Base-by-base conservation (phyloP, 768 basidiomycete species). In the Scleroderma citrinum region DNA sequence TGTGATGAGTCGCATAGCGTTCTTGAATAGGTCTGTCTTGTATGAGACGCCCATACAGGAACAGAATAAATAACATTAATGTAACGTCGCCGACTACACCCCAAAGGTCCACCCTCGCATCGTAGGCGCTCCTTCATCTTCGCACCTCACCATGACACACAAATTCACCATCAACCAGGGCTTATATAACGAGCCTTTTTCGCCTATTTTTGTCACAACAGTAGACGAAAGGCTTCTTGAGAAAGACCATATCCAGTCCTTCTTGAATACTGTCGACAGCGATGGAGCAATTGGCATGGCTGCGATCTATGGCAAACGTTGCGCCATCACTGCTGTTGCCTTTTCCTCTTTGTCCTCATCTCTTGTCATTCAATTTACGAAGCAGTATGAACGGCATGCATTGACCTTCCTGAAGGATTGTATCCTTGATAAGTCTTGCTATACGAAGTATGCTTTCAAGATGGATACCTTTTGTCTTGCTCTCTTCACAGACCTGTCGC, bases 381-480 rank as follows among this genome's bases (percentile, higher is more conserved):
- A n/a, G 40, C 3, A 7, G 14, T 14, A 8, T n/a, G 7, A 48
- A 7, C 12, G 39, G 23, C 49, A 53, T 36, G 54, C 49, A 23
- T 61, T 62, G 14, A 37, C 43, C 2, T 50, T 68, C 4, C 55
- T 78, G 7, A 50, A 64, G 42, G 56, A 64, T 8, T 40, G 41
- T 6, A 60, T 78, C 37, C 53, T 78, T 4, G 55, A 63, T 39
- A 49, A 68, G 26, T 17, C 57, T 0, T 29, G 51, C 2, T 47
- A 62, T 23, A 54, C 47, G 14, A 77, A 75, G 49, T 60, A 66
- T 42, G 69, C 71, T 0, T 76, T 81, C 39, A 59, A 61, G 30
- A 75, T 77, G 76, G 78, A 79, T 52, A 66, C 63, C 34, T 54
- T 80, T 1, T 66, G 70, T 0, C 51, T 67, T 4, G 62, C 75